Conservation (phyloP, 352 stramenopile species). For the Phytopythium sindhum region DNA sequence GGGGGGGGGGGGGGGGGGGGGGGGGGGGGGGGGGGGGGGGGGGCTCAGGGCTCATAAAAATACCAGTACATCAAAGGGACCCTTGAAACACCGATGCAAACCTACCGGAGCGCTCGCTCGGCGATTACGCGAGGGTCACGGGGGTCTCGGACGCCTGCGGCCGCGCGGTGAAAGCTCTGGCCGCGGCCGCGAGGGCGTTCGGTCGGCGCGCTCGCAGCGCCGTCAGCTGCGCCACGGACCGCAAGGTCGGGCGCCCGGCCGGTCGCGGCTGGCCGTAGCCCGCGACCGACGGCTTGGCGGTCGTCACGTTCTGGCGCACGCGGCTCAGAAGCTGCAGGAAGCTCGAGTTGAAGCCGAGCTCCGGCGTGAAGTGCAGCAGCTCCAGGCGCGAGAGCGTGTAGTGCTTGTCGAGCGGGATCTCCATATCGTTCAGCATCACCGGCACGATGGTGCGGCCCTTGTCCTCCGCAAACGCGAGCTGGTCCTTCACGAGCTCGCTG, state of each 20-base stretch:
- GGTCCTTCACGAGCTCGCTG: conserved; percentile 77
- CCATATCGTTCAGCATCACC: conserved; percentile 74
- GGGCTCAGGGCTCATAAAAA: conserved; percentile 7
- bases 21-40: no score
- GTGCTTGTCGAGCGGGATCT: conserved; percentile 68
- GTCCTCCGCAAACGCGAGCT: conserved; percentile 79
- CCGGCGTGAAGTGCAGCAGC: conserved; percentile 76
- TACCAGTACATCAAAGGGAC: neutral
- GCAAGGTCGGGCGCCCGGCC: conserved; percentile 26
- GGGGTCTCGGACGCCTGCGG: conserved; percentile 19
- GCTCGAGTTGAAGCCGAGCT: conserved; percentile 75
- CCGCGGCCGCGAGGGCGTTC: conserved; percentile 13
- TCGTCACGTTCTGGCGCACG: conserved; percentile 46
- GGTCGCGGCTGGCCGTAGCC: conserved; percentile 25
- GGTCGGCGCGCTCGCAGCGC: conserved; percentile 20
- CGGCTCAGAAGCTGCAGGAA: conserved; percentile 46
- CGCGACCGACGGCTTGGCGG: conserved; percentile 7
- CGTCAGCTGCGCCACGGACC: conserved; percentile 29
- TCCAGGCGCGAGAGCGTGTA: conserved; percentile 73
- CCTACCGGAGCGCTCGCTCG: neutral
- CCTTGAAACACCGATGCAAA: neutral
- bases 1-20: no score
- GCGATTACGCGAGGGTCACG: conserved; percentile 18
- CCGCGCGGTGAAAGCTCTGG: neutral
- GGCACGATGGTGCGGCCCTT: conserved; percentile 69